Base-by-base conservation (phyloP, 306 rosid species). In the Vachellia collinsii region DNA sequence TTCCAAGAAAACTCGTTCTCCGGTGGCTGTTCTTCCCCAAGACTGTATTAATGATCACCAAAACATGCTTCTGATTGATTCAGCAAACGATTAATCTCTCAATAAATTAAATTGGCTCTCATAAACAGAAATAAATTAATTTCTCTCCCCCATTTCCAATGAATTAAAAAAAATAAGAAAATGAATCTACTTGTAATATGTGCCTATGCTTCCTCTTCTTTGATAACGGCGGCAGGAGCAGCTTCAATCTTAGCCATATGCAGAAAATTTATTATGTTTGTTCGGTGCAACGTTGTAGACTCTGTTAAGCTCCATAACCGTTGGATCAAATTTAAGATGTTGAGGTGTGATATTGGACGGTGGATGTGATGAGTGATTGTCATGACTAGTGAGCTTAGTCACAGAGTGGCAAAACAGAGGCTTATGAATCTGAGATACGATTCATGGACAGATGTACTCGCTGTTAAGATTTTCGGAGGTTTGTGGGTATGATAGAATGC, bases 161-260 rank as follows among this genome's bases (percentile, higher is more conserved):
- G 68, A 29, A 56, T 56, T 0, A 68, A 37, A 20, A 62, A 8
- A 68, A 68, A 42, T 4, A 41, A 76, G 34, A 29, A 29, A 29
- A 29, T 29, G 34, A 29, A 29, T 29, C 34, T 2, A 29, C 34
- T 72, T 75, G 58, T 73, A 51, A 47, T n/a, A 75, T 16, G 73
- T 23, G 61, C 13, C 71, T 37, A 20, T 56, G 77, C 63, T 50
- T 54, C 64, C 61, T 65, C 38, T 47, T 8, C 34, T 80, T 46
- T 44, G 68, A 66, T 66, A 67, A 71, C 77, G 22, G 75, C 50
- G 65, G 77, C n/a, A 53, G 41, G 42, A 41, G 39, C 20, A 34
- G 19, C 47, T 76, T 81, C 54, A 44, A 76, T 76, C 48, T 47
- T 72, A 81, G 71, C 92, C 90, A 81, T 76, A 39, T 42, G 71